Base-by-base conservation (phyloP, 139 green algal species). In the Klebsormidium nitens region DNA sequence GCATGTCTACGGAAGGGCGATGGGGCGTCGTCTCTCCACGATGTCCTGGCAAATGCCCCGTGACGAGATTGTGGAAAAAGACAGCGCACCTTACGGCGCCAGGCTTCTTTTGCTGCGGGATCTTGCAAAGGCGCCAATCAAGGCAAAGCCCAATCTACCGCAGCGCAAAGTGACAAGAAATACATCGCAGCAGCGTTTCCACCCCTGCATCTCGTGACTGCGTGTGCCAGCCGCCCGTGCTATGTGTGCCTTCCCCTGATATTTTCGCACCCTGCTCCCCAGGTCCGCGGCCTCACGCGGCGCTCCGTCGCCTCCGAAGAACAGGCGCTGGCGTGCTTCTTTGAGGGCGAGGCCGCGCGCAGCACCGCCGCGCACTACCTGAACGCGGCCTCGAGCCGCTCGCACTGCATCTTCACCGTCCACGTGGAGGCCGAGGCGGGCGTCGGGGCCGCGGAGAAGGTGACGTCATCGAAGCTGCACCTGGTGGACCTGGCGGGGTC, bases 401-500 rank as follows among this genome's bases (percentile, higher is more conserved):
- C 63, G 29, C 91, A 97, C 74, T 78, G 80, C 59, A 89, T 97
- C 47, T 84, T 96, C 74, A 96, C 89, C n/a, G 80, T 96, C 6
- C 77, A 92, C 78, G 73, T 83, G 55, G 72, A 91, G 23, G 37
- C 59, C 26, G n/a, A 14, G 26, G 31, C 23, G 46, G 23, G 23
- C 23, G 46, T 31, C 23, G 23, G 23, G 23, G 23, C 46, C 46
- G 23, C 23, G 23, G 46, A 55, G 23, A 68, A 78, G 1, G 82
- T 82, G 1, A 69, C 87, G 32, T 55, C 87, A 38, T 82, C 74
- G 5, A 83, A 83, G 71, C 57, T 84, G 46, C 58, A 82, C 68
- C 44, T 80, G n/a, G 78, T 93, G 50, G 88, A 94, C 76, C 74
- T 95, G 63, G 89, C 88, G 5, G 89, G 89, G 5, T 87, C 71